Percentiles rank a stretch among this genome's conserved stretches.
Conservation (phyloP, 2,329 filamentous ascomycete genomes). For the Colletotrichum sp. region DNA sequence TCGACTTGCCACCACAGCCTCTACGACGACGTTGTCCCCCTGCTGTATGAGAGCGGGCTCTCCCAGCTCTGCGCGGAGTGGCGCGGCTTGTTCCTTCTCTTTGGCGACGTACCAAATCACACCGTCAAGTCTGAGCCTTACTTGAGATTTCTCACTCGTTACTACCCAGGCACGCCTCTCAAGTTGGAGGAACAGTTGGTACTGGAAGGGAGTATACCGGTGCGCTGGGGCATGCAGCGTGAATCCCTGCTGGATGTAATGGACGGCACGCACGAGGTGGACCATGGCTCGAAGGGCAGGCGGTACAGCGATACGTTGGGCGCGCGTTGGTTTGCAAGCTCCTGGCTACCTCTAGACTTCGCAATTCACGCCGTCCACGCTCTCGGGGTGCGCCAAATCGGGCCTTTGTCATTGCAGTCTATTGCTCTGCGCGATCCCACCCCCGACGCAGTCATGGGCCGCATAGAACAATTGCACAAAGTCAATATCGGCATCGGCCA, state of each 20-base stretch:
- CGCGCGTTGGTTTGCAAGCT: constrained; percentile 79
- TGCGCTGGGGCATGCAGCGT: neutral
- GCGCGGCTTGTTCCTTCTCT: constrained; percentile 46
- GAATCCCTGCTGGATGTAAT: constrained; percentile 34
- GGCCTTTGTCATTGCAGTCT: constrained; percentile 77
- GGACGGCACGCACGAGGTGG: constrained; percentile 42
- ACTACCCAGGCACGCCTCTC: constrained; percentile 46
- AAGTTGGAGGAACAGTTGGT: constrained; percentile 39
- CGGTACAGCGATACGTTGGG: constrained; percentile 71
- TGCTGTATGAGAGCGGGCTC: constrained; percentile 52
- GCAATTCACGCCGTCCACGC: constrained; percentile 73
- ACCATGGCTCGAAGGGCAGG: constrained; percentile 45
- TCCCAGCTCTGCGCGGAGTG: constrained; percentile 50
- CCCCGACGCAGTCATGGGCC: constrained; percentile 58
- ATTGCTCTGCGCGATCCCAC: constrained; percentile 71
- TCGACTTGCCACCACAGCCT: constrained; percentile 45
- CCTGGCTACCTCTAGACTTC: constrained; percentile 73
- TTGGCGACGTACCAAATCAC: constrained; percentile 45
- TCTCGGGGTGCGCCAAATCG: constrained; percentile 74
- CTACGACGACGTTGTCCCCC: constrained; percentile 58
- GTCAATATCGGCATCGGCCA: constrained; percentile 67
- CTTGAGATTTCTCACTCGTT: constrained; percentile 50
- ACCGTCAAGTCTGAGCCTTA: constrained; percentile 49
- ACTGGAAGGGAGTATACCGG: neutral
- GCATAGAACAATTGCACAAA: constrained; percentile 65